Conservation (phyloP, 2,329 filamentous ascomycete species). For the Colletotrichum higginsianum region DNA sequence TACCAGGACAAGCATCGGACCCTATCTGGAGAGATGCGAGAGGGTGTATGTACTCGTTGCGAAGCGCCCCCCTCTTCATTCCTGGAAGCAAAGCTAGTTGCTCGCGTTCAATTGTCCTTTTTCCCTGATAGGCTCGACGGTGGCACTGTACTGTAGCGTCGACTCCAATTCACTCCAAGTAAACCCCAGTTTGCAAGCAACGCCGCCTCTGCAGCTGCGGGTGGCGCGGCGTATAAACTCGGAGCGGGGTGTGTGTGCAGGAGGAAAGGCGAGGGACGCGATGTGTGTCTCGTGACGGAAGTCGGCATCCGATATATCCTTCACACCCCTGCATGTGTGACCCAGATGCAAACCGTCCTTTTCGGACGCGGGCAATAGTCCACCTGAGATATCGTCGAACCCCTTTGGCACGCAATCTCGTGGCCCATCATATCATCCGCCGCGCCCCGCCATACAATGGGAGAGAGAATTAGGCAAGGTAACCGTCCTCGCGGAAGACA, state of each 20-base stretch:
- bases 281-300: slow-evolving; percentile 4
- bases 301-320: slow-evolving; percentile 23
- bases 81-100: slow-evolving; percentile 13
- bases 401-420: slow-evolving; percentile 14
- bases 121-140: slow-evolving; percentile 36
- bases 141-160: slow-evolving; percentile 11
- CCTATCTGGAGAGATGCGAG: slow-evolving; percentile 4
- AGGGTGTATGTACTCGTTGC: neutral
- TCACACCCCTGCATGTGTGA: slow-evolving; percentile 8
- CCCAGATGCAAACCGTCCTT: slow-evolving; percentile 6
- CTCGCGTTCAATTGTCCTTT: neutral
- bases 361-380: slow-evolving; percentile 15
- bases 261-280: neutral
- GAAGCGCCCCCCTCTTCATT: neutral
- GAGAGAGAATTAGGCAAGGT: neutral
- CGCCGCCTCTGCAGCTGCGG: slow-evolving; percentile 1
- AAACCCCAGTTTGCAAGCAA: slow-evolving; percentile 6
- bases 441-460: slow-evolving; percentile 17
- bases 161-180: neutral
- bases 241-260: neutral
- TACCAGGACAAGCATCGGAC: slow-evolving; percentile 9
- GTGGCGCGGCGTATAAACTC: neutral
- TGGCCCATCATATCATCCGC: slow-evolving; percentile 13
- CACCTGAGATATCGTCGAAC: slow-evolving; percentile 8
- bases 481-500: slow-evolving; percentile 33